Evolutionary conservation across 2,329 filamentous ascomycete genomes (phyloP).

Genomic region (Lojkania enalia): DNA sequence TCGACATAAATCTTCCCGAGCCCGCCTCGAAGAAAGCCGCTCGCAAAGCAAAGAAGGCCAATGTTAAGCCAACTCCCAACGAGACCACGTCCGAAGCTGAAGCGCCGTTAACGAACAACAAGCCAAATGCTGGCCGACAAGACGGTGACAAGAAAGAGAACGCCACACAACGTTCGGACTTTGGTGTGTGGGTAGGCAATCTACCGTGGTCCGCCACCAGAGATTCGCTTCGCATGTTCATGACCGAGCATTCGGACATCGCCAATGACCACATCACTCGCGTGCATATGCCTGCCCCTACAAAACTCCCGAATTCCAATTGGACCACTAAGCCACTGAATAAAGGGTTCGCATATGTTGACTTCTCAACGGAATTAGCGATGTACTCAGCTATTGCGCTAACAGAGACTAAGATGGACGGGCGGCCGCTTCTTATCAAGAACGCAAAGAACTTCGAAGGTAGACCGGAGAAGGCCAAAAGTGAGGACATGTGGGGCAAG

Average conservation of each 20-base stretch:
- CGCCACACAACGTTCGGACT: constrained; percentile 66
- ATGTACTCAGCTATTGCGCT: constrained; percentile 79
- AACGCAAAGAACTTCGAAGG: constrained; percentile 88
- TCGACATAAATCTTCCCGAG: constrained; percentile 86
- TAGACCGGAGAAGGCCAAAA: constrained; percentile 69
- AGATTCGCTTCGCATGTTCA: constrained; percentile 74
- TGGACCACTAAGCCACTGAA: constrained; percentile 65
- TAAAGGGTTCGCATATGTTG: constrained; percentile 95
- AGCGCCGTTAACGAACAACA: constrained; percentile 41
- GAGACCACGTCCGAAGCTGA: constrained; percentile 19
- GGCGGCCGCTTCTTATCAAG: constrained; percentile 88
- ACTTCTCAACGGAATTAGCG: constrained; percentile 72
- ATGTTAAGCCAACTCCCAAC: constrained; percentile 46
- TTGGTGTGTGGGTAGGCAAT: constrained; percentile 96
- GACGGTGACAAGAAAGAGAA: constrained; percentile 31
- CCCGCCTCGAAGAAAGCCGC: constrained; percentile 93
- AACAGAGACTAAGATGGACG: constrained; percentile 78
- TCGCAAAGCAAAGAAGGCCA: constrained; percentile 85
- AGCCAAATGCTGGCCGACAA: constrained; percentile 27
- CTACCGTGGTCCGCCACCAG: constrained; percentile 80
- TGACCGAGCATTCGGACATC: constrained; percentile 68
- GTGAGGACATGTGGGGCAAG: constrained; percentile 45
- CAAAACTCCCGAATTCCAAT: constrained; percentile 34
- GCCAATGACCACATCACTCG: constrained; percentile 74
- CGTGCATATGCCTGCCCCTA: constrained; percentile 72